A percentile compares a stretch with the other conserved stretches of the same genome.
These are phyloP conservation scores for Nakazawaea wyomingensis DNA, from an alignment of 805 yeast genomes.

Conservation along the genomic window DNA sequence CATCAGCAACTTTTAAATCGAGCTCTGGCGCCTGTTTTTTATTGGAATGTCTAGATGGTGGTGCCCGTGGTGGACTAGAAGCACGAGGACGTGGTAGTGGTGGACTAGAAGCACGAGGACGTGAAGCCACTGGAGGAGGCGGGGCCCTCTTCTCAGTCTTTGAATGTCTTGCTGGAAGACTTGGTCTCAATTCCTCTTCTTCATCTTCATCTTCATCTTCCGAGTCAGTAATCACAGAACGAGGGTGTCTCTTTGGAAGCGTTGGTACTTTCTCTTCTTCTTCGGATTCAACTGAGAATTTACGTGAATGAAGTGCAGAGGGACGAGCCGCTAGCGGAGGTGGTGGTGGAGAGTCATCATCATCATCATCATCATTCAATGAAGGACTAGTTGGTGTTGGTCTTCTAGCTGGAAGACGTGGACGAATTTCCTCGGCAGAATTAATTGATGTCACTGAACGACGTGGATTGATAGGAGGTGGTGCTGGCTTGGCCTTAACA, in stretches of 20 bases:
- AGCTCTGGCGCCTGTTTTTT: conserved; percentile 27
- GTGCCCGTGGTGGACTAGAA: conserved; percentile 20
- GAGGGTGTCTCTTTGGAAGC: not conserved
- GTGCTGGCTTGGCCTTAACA: conserved; percentile 9
- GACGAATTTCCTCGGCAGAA: not conserved
- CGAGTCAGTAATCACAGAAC: too few species aligned
- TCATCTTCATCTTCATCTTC: not conserved
- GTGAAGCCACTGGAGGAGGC: too few species aligned
- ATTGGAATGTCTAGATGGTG: conserved; percentile 16
- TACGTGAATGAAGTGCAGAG: not conserved
- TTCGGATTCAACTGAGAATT: not conserved
- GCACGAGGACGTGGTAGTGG: conserved; percentile 19
- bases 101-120: too few species aligned
- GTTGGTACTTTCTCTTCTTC: not conserved
- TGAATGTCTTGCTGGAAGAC: conserved; percentile 3
- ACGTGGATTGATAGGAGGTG: not conserved
- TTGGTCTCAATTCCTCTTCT: conserved; percentile 1
- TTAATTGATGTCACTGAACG: not conserved
- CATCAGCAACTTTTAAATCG: conserved; percentile 36
- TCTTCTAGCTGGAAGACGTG: not conserved
- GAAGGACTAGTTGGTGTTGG: not conserved
- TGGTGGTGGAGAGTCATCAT: too few species aligned
- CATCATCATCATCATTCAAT: too few species aligned
- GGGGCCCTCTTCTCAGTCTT: too few species aligned
- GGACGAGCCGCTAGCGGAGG: too few species aligned